Base-by-base conservation (phyloP, 2,329 filamentous ascomycete species). In the Aspergillus sp. region DNA sequence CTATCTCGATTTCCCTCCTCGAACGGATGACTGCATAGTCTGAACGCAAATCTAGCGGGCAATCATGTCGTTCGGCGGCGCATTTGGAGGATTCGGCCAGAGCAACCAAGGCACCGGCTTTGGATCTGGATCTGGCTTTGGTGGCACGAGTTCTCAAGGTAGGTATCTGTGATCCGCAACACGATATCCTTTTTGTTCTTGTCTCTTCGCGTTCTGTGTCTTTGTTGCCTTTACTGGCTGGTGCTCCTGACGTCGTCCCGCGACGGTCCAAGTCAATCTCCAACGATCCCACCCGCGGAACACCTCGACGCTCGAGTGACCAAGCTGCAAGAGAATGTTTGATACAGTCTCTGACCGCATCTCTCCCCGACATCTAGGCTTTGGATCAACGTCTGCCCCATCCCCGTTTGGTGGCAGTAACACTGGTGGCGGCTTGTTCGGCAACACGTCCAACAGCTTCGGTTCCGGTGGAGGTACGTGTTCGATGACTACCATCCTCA, bases 1-100 rank as follows among this genome's bases (percentile, higher is more conserved):
- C 12, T 24, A 12, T 14, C 15, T 14, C 22, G 19, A 13, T 31
- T 22, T 20, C 24, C 14, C 16, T 16, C 12, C 37, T 38, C 29
- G 40, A 43, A 49, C 48, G 42, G 41, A 55, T 60, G 52, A 52
- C 45, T 47, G 43, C 40, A 39, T 49, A 44, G 49, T 36, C 32
- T 39, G 39, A 40, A 40, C 37, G 29, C 39, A 39, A 36, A 41
- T 37, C 43, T 36, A 45, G 37, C 42, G 44, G 41, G 46, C 29
- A 15, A 58, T 44, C 39, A 61, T 60, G 55, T 61, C 56, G 47
- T 57, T 56, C 47, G 63, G 66, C n/a, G n/a, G n/a, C n/a, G n/a
- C n/a, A 49, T 67, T 68, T 52, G 62, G 65, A 48, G 71, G 74
- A 65, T 80, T 80, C 60, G 74, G 74, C 61, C 68, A 70, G 51